Evolutionary conservation across 352 stramenopile genomes (phyloP).

Genomic region (Globisporangium ultimum): DNA sequence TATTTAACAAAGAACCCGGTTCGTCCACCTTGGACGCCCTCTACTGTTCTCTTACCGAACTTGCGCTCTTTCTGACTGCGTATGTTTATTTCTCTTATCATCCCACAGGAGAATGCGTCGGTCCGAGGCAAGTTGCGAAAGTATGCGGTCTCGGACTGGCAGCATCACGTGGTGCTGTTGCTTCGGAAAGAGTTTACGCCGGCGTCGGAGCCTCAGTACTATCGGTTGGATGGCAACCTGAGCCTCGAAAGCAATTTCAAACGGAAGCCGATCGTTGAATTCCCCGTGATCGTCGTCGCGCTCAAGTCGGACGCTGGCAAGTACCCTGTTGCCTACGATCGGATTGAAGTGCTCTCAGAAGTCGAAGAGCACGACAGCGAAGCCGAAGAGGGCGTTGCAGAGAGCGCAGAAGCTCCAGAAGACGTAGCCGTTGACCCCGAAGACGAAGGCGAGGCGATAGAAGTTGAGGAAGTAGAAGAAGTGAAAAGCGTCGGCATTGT

Average conservation of each 20-base stretch:
- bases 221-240: slow-evolving; percentile 55
- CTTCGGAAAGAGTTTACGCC: slow-evolving; percentile 78
- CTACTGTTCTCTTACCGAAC: not conserved
- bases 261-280: slow-evolving; percentile 78
- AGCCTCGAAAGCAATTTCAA: slow-evolving; percentile 72
- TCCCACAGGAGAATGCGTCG: slow-evolving; percentile 55
- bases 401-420: not conserved
- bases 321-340: slow-evolving; percentile 60
- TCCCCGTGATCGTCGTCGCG: slow-evolving; percentile 66
- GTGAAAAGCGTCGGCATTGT: not conserved
- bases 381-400: slow-evolving; percentile 2
- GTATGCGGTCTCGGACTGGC: slow-evolving; percentile 55
- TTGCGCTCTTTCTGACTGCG: not conserved
- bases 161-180: slow-evolving; percentile 53
- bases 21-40: slow-evolving; percentile 6
- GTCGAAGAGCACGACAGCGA: not conserved
- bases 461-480: slow-evolving; percentile 6
- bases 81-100: not conserved
- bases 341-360: slow-evolving; percentile 56
- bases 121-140: slow-evolving; percentile 69
- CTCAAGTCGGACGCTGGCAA: slow-evolving; percentile 36
- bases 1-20: slow-evolving; percentile 62
- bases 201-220: slow-evolving; percentile 66
- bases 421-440: slow-evolving; percentile 10
- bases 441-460: not conserved